These are phyloP conservation scores for Hemerocallis citrina DNA, from an alignment of 106 monocot species.

Conservation along the genomic window DNA sequence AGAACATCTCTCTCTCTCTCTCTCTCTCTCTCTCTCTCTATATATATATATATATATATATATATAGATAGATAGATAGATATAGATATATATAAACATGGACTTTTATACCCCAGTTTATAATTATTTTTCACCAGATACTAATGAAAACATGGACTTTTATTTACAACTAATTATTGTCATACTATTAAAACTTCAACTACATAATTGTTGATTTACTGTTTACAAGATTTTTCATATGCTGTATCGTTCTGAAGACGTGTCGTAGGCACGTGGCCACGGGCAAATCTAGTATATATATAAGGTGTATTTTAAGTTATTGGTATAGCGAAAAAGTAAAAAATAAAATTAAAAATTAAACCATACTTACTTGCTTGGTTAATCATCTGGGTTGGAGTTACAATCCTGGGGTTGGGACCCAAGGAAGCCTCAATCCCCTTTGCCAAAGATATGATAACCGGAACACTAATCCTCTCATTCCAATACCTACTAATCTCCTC, in stretches of 20 bases:
- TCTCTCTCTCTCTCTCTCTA: too few relatives aligned
- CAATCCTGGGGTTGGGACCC: conserved; percentile 58
- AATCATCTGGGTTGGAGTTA: conserved; percentile 91
- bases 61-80: too few relatives aligned
- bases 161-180: not conserved
- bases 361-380: conserved; percentile 71
- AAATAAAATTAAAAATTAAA: conserved; percentile 3
- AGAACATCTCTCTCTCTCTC: too few relatives aligned
- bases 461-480: conserved; percentile 72
- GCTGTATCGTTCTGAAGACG: too few relatives aligned
- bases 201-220: not conserved
- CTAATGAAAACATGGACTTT: too few relatives aligned
- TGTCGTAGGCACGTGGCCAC: too few relatives aligned
- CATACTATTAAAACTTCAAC: not conserved
- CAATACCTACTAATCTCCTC: conserved; percentile 81
- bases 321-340: not conserved
- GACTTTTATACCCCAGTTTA: too few relatives aligned
- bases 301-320: not conserved
- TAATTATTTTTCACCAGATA: too few relatives aligned
- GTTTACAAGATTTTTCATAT: too few relatives aligned
- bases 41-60: too few relatives aligned
- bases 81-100: too few relatives aligned
- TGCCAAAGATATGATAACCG: conserved; percentile 71
- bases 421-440: conserved; percentile 79
- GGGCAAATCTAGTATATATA: not conserved